A percentile compares a stretch with the other conserved stretches of the same genome.
Evolutionary conservation across 1,284 basidiomycete genomes (phyloP).

Genomic region (Xerocomus cyaneibrunnescens): DNA sequence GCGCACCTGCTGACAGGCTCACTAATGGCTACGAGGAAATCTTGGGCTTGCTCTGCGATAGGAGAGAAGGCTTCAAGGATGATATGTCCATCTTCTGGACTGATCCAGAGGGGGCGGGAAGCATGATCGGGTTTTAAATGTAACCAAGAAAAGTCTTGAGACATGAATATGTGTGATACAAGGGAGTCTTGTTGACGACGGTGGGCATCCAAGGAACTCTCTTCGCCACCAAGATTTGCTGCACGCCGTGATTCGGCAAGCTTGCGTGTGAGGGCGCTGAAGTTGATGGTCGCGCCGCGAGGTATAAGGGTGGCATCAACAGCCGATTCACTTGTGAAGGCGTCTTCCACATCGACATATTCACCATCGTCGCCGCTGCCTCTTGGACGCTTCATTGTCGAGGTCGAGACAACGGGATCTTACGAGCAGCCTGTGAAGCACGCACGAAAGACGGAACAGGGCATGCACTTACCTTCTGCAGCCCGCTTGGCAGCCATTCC

Average conservation of each 20-base stretch:
- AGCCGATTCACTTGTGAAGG: constrained; percentile 48
- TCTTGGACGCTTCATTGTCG: constrained; percentile 52
- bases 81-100: constrained; percentile 90
- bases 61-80: constrained; percentile 96
- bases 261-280: constrained; percentile 76
- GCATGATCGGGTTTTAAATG: constrained; percentile 88
- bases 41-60: constrained; percentile 97
- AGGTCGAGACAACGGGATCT: constrained; percentile 27
- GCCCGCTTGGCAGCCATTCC: constrained; percentile 30
- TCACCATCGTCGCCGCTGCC: constrained; percentile 50
- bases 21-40: constrained; percentile 97
- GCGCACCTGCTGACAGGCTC: constrained; percentile 97
- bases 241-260: constrained; percentile 57
- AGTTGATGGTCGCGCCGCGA: constrained; percentile 73
- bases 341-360: constrained; percentile 56
- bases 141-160: constrained; percentile 83
- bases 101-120: constrained; percentile 92
- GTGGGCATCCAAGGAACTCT: constrained; percentile 54
- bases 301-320: constrained; percentile 59
- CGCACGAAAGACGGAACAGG: not conserved
- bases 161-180: constrained; percentile 75
- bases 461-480: constrained; percentile 27
- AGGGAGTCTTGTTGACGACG: constrained; percentile 68
- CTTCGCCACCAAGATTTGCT: constrained; percentile 40
- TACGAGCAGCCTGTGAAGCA: constrained; percentile 1